Evolutionary conservation across 169 alveolate species (phyloP), one percentile per base, ranked within the genome.

Genomic region (Babesia gibsoni): DNA sequence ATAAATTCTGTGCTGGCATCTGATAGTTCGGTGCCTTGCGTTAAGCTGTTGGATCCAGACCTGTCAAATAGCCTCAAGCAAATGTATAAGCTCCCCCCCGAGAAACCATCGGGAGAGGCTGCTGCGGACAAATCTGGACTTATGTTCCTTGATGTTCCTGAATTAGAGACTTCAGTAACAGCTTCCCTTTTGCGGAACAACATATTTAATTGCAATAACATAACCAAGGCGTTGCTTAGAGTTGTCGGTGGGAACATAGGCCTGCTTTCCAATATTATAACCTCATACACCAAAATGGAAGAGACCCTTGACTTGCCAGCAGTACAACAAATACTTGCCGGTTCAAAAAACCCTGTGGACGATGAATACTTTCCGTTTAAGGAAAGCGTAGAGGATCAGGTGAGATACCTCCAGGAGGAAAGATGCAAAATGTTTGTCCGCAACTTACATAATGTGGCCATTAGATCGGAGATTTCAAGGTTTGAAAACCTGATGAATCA

Each of bases 321-420:
- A 0, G 79, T 75, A 10, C 77, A 75, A 18, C 68, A 75, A 33
- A 75, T 75, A 10, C 84, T 75, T 29, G 68, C 84, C 0, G 84
- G 84, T 2, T 75, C 84, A 5, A 36, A 59, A 23, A 58, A 64
- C 67, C 52, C 61, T 20, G 82, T 78, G 4, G 82, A 78, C 33
- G 87, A 78, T 33, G 87, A 78, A 46, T 78, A 52, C 54, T 78
- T 67, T 69, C 87, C 87, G 5, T 42, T 78, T 22, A 53, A 57
- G 27, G 64, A 42, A 14, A 41, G 63, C n/a, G 27, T 25, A 16
- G 77, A 78, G 18, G 73, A 67, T 14, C 81, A 67, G 63, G 52
- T 30, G 23, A 22, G 16, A 18, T 78, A 78, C 35, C 63, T 67
- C 36, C 52, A 36, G 33, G 74, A 57, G 37, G 87, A 78, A 43